phyloP scores from a whole-genome alignment of 129 eudicot genomes.

The Lactuca saligna region DNA sequence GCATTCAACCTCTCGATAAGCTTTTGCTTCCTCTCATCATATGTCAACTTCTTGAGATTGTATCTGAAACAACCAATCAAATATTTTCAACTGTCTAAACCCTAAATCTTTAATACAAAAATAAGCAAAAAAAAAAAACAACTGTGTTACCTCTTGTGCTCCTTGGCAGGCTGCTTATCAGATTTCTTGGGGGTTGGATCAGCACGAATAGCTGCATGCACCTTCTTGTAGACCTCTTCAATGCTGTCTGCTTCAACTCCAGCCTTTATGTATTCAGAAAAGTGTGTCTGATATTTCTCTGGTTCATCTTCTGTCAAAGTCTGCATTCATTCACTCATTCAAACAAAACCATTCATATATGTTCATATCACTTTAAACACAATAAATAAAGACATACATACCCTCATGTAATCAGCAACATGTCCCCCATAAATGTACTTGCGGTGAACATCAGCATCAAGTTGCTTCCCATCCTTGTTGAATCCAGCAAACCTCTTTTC shows the following conservation, averaged over 20 bases:
- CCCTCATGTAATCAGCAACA: conserved; percentile 54
- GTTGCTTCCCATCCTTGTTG: conserved; percentile 43
- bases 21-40: conserved; percentile 48
- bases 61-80: conserved; percentile 26
- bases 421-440: conserved; percentile 54
- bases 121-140: background rate
- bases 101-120: too few relatives aligned
- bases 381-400: background rate
- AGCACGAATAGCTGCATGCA: conserved; percentile 53
- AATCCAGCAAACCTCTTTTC: conserved; percentile 58
- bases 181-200: conserved; percentile 44
- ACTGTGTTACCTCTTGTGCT: conserved; percentile 40
- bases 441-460: conserved; percentile 55
- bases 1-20: conserved; percentile 51
- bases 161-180: conserved; percentile 36
- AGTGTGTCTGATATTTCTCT: conserved; percentile 52
- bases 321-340: conserved; percentile 19
- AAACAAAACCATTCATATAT: too few relatives aligned
- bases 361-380: too few relatives aligned
- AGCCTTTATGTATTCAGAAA: conserved; percentile 40
- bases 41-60: conserved; percentile 48
- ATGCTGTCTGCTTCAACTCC: conserved; percentile 43
- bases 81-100: background rate
- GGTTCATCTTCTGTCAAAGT: conserved; percentile 51
- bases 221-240: conserved; percentile 50